phyloP scores from a whole-genome alignment of 208 protist species.

The Trypanosoma caninum region DNA sequence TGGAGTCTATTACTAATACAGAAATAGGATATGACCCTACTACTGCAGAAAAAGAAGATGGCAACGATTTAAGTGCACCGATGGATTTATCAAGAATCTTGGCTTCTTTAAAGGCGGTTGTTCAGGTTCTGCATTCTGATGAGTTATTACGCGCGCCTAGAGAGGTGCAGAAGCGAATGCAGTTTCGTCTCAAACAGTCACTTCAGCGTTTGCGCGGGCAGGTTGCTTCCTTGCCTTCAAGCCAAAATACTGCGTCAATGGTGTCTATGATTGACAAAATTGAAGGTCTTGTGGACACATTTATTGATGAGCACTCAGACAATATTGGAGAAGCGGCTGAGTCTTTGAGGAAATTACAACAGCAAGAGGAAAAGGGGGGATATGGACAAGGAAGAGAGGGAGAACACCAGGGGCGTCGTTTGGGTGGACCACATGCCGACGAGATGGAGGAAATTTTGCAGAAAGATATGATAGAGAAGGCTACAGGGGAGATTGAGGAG shows the following conservation, averaged over 20 bases:
- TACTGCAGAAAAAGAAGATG: not conserved
- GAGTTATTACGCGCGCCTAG: constrained; percentile 23
- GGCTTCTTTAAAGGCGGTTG: constrained; percentile 21
- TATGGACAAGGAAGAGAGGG: not conserved
- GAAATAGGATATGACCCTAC: constrained; percentile 2
- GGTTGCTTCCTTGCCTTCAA: constrained; percentile 15
- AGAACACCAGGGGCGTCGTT: not conserved
- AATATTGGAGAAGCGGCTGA: constrained; percentile 6
- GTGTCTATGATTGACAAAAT: constrained; percentile 17
- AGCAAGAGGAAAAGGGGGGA: constrained; percentile 1
- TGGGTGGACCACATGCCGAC: not conserved
- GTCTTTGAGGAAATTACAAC: not conserved
- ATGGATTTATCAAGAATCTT: constrained; percentile 11
- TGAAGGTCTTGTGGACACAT: not conserved
- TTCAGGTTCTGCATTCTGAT: constrained; percentile 33
- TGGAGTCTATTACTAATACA: constrained; percentile 22
- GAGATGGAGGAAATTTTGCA: constrained; percentile 1
- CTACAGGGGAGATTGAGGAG: constrained; percentile 18
- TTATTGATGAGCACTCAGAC: constrained; percentile 8
- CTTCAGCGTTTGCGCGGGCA: constrained; percentile 13
- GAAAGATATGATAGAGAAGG: constrained; percentile 9
- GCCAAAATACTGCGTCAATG: constrained; percentile 12
- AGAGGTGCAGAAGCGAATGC: constrained; percentile 4
- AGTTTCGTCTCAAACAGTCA: constrained; percentile 1
- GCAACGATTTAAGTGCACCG: not conserved